phyloP scores from a whole-genome alignment of 768 basidiomycete genomes.

The Hygrophoropsis aurantiaca region DNA sequence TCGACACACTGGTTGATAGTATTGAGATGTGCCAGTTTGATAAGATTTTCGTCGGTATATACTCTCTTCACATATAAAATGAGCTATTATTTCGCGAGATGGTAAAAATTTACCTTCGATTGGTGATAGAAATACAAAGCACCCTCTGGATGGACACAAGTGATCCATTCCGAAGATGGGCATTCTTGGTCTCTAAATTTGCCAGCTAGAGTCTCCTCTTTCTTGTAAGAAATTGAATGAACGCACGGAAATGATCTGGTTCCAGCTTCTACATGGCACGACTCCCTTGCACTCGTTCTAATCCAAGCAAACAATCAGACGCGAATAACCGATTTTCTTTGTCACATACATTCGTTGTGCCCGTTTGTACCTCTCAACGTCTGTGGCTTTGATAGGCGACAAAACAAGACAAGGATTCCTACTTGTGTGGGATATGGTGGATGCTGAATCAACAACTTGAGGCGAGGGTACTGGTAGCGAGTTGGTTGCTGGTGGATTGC shows the following conservation, averaged over 20 bases:
- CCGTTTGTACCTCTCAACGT: conserved; percentile 1
- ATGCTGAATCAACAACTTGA: too few relatives aligned
- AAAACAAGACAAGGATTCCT: too few relatives aligned
- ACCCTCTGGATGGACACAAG: conserved; percentile 53
- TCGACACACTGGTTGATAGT: conserved; percentile 2
- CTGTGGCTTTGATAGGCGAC: too few relatives aligned
- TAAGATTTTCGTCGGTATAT: conserved; percentile 33
- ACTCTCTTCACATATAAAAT: conserved; percentile 31
- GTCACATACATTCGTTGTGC: conserved; percentile 3
- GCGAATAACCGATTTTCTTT: too few relatives aligned
- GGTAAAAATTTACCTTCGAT: conserved; percentile 31
- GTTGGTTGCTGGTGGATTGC: too few relatives aligned
- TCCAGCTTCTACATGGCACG: background rate
- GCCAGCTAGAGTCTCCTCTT: background rate
- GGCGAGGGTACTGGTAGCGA: too few relatives aligned
- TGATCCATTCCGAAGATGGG: conserved; percentile 37
- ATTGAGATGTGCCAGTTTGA: background rate
- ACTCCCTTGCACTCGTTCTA: conserved; percentile 1
- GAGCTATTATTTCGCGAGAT: background rate
- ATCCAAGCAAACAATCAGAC: background rate
- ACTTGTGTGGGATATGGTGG: too few relatives aligned
- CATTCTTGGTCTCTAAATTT: background rate
- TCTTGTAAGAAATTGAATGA: background rate
- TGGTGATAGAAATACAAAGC: conserved; percentile 49
- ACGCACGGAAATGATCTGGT: conserved; percentile 4